Base-by-base conservation (phyloP, 2,329 filamentous ascomycete species). In the Chalara sp. region DNA sequence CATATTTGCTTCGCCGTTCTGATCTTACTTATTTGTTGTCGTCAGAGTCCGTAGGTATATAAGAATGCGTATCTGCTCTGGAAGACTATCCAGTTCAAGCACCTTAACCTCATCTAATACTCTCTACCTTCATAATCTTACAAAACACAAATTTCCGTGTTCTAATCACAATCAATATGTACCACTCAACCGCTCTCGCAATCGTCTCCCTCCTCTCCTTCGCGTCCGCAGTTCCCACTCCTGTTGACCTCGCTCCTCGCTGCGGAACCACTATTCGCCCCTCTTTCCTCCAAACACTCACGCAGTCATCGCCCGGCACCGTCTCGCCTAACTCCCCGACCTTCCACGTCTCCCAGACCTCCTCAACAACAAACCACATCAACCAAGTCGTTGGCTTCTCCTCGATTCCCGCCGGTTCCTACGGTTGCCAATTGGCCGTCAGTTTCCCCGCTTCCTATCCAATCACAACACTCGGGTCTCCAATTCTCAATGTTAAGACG, bases 181-280 rank as follows among this genome's bases (percentile, higher is more conserved):
- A 32, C 13, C 7, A 7, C 31, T 30, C 44, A 30, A 45, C 44
- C 6, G 13, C 31, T 37, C 33, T 47, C 45, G 13, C 45, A 8
- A 31, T 47, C 32, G 31, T 47, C 33, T 10, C 29, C 13, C 45
- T 58, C 35, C 29, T 58, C 32, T 29, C 35, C 12, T 45, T 57
- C 40, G 32, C 47, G 8, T 39, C 46, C 31, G 54, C 54, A n/a
- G 32, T 37, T 7, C 56, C 58, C 49, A 60, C 53, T 35, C 56
- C 56, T 10, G 47, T 55, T 1, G 48, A 56, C 2, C 50, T 56
- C 29, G 53, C 53, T 2, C 56, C 58, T 6, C 51, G 54, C 40
- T 58, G 54, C 37, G 54, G 54, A 5, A 49, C 50, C 30, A 56
- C 56, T 5, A 12, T 56, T 49, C 48, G 37, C 42, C 58, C 58